phyloP scores from a whole-genome alignment of 768 basidiomycete species.

The Leccinellum luteum region DNA sequence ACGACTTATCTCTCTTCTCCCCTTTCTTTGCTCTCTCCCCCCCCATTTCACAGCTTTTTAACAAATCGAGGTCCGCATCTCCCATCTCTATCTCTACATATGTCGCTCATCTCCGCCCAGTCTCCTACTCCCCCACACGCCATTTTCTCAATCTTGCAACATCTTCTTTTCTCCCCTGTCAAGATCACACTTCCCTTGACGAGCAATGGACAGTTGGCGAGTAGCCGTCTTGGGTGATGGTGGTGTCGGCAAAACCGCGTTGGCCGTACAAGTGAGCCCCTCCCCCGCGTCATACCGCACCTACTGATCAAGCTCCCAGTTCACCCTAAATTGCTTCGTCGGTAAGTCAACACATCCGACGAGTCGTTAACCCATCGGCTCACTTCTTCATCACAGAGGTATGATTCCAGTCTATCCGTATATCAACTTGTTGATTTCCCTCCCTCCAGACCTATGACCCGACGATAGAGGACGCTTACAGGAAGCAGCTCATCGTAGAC shows the following conservation, averaged over 20 bases:
- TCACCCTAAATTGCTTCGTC: constrained; percentile 94
- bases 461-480: constrained; percentile 97
- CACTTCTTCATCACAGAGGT: constrained; percentile 49
- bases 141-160: constrained; percentile 31
- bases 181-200: constrained; percentile 11
- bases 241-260: constrained; percentile 95
- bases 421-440: constrained; percentile 8
- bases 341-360: constrained; percentile 49
- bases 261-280: constrained; percentile 83
- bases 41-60: constrained; percentile 32
- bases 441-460: constrained; percentile 85
- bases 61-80: constrained; percentile 29
- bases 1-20: constrained; percentile 52
- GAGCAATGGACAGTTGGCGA: constrained; percentile 90
- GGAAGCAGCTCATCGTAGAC: constrained; percentile 92
- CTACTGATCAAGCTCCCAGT: constrained; percentile 50
- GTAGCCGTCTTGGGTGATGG: constrained; percentile 95
- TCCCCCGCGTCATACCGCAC: neutral
- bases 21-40: constrained; percentile 36
- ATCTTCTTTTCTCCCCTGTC: constrained; percentile 18
- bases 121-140: constrained; percentile 7
- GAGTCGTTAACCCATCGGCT: constrained; percentile 11
- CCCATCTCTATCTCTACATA: constrained; percentile 18
- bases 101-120: constrained; percentile 20
- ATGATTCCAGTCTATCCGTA: constrained; percentile 15